Percentiles rank a stretch among this genome's conserved stretches.
Conservation (phyloP, 2,329 filamentous ascomycete genomes). For the Fusarium proliferatum region DNA sequence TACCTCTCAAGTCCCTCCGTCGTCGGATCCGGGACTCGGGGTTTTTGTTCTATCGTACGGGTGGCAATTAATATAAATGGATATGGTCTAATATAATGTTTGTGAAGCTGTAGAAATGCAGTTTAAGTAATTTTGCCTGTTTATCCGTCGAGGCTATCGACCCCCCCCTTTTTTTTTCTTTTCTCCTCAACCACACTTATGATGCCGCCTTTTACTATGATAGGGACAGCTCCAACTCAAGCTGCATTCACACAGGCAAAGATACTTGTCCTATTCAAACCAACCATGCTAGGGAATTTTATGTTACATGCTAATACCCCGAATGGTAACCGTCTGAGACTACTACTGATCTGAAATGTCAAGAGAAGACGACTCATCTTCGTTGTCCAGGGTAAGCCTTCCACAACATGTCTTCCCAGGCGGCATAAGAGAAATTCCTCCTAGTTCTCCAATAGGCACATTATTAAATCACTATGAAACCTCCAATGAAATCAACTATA, state of each 20-base stretch:
- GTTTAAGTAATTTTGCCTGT: background rate
- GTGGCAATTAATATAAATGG: background rate
- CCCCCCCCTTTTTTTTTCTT: background rate
- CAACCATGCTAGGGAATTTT: background rate
- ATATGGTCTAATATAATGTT: background rate
- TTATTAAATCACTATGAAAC: too few relatives aligned
- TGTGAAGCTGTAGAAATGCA: background rate
- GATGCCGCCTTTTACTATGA: too few relatives aligned
- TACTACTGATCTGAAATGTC: too few relatives aligned
- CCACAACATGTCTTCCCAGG: background rate
- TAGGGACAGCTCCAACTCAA: background rate
- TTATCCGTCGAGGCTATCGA: background rate
- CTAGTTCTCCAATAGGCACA: background rate
- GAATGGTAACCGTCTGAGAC: too few relatives aligned
- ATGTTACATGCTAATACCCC: rapidly evolving
- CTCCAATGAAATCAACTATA: background rate
- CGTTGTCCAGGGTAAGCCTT: background rate
- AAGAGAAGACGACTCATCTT: background rate
- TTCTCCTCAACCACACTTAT: background rate
- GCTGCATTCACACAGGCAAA: background rate
- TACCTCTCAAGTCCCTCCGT: constrained; percentile 45
- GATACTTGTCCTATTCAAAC: rapidly evolving
- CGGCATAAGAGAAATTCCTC: background rate
- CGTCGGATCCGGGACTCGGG: constrained; percentile 31
- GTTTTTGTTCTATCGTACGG: constrained; percentile 17